A percentile compares a stretch with the other conserved stretches of the same genome.
These are phyloP conservation scores for Avena sativa DNA, from an alignment of 176 grass and related monocot genomes.

Conservation along the genomic window DNA sequence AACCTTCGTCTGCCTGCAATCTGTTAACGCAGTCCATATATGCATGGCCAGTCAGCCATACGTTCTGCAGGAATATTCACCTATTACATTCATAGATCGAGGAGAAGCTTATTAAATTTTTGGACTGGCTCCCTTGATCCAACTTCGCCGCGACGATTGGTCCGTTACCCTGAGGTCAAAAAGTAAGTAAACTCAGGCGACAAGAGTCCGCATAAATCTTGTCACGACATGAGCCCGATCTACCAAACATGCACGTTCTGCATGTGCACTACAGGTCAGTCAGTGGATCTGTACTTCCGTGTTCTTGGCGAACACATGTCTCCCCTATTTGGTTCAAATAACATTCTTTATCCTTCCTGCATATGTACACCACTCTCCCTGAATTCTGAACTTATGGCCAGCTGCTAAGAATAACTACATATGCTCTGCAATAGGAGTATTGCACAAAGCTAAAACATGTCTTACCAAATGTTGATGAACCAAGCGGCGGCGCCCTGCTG, in stretches of 20 bases:
- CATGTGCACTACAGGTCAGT: slow-evolving; percentile 41
- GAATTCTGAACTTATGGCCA: not conserved
- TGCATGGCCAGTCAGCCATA: not conserved
- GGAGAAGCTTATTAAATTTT: not conserved
- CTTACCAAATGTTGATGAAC: slow-evolving; percentile 21
- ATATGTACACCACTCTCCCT: not conserved
- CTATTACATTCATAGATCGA: not conserved
- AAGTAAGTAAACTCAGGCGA: not conserved
- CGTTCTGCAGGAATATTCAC: slow-evolving; percentile 4
- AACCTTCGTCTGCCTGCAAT: not conserved
- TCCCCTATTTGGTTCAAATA: slow-evolving; percentile 7
- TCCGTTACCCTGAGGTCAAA: slow-evolving; percentile 23
- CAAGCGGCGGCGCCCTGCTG: not conserved
- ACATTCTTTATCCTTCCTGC: slow-evolving; percentile 45
- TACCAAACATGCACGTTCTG: slow-evolving; percentile 55
- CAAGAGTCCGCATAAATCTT: slow-evolving; percentile 38
- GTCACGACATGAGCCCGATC: slow-evolving; percentile 33
- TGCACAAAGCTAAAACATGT: not conserved
- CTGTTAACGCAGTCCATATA: not conserved
- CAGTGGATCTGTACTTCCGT: slow-evolving; percentile 11
- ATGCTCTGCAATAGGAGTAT: not conserved
- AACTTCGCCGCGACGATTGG: not conserved
- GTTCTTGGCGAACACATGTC: not conserved
- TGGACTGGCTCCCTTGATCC: slow-evolving; percentile 11
- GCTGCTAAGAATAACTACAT: not conserved